phyloP scores from a whole-genome alignment of 257 asterid species.

The Euphrasia confusa region DNA sequence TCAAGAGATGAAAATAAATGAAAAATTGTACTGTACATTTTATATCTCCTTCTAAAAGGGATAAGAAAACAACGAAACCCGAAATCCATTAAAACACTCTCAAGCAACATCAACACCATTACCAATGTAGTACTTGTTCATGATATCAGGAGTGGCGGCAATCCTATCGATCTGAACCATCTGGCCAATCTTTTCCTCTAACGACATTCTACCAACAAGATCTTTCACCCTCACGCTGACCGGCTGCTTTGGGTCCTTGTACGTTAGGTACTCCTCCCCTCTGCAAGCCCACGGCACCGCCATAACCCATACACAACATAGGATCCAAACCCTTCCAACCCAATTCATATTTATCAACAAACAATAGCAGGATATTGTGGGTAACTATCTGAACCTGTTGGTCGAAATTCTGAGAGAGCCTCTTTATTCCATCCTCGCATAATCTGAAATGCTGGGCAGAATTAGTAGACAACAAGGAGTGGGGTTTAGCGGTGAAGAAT shows the following conservation, averaged over 20 bases:
- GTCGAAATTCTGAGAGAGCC: too few species aligned
- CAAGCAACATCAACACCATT: conserved; percentile 18
- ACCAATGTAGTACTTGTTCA: conserved; percentile 68
- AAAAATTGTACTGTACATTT: background rate
- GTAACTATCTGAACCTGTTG: too few species aligned
- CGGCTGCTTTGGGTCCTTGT: conserved; percentile 70
- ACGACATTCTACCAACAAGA: conserved; percentile 62
- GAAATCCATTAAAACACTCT: background rate
- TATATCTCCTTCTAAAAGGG: too few species aligned
- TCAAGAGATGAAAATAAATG: background rate
- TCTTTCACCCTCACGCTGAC: conserved; percentile 54
- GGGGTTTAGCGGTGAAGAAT: too few species aligned
- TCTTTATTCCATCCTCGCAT: too few species aligned
- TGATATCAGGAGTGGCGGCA: conserved; percentile 54
- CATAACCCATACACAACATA: conserved; percentile 37
- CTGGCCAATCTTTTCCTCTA: conserved; percentile 84
- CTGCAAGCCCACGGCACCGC: conserved; percentile 42
- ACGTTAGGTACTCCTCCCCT: conserved; percentile 40
- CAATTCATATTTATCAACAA: conserved; percentile 26
- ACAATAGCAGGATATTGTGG: too few species aligned
- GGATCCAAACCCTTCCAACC: conserved; percentile 30
- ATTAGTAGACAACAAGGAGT: too few species aligned
- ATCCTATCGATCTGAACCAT: conserved; percentile 86
- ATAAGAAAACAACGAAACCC: too few species aligned
- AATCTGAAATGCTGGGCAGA: too few species aligned